Evolutionary conservation across 345 rosid genomes (phyloP), one percentile per base, ranked within the genome.

Genomic region (Alliaria petiolata): DNA sequence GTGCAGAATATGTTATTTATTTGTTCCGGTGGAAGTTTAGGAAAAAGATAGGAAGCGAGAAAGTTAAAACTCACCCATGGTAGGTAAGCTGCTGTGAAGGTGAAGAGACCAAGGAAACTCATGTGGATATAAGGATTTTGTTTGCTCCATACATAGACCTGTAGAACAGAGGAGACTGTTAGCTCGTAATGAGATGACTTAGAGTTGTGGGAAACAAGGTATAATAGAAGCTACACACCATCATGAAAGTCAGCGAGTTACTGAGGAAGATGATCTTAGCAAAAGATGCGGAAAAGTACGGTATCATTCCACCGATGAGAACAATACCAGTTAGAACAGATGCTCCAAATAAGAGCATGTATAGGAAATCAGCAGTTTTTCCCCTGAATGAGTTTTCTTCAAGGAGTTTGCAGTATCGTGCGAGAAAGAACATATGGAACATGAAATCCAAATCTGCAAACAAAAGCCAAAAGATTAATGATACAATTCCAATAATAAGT

Each of bases 111-210:
- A 81, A 95, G 81, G 83, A 95, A 95, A 79, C 98, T 95, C 99
- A 95, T 95, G 77, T 90, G 98, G 75, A 95, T 92, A 50, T 85
- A 92, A 57, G 99, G 99, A 75, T 95, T 95, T 74, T 92, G 99
- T 80, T 95, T 95, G 83, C 98, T 92, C 99, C 99, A 95, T 36
- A 95, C 98, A 77, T 95, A 95, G 26, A 95, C 99, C 98, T 92
- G 82, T 50, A 47, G 4, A 26, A 20, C 1, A 19, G 6, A 50
- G 4, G 39, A 72, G 2, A 38, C 4, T 44, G 3, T 75, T n/a
- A 36, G 34, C 40, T 49, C 8, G 3, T 15, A 8, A 39, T 10
- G 16, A 40, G 53, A 45, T 15, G 59, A 26, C 28, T 3, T 7
- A 42, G 19, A 51, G 36, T 10, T 35, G 65, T 19, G 57, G 8